Conservation (phyloP, 2,329 filamentous ascomycete genomes). For the Trichophyton mentagrophytes region DNA sequence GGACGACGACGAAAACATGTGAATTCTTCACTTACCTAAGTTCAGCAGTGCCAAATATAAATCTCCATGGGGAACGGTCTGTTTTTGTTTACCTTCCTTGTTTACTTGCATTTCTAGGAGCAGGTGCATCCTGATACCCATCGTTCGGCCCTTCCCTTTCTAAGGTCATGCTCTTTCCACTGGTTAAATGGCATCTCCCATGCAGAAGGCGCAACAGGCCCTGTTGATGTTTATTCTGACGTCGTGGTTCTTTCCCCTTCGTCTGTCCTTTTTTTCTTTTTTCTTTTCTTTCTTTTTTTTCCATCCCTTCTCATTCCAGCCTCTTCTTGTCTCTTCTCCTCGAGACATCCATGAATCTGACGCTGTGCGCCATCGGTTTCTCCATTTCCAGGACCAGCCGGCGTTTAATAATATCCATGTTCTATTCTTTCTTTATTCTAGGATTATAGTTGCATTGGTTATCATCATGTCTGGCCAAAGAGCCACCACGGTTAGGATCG, state of each 20-base stretch:
- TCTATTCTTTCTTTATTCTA: background rate
- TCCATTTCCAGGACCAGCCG: background rate
- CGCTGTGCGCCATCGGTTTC: background rate
- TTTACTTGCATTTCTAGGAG: background rate
- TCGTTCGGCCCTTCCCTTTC: background rate
- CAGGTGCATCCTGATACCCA: background rate
- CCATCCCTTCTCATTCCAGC: background rate
- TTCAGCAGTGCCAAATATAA: background rate
- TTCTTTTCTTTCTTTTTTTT: background rate
- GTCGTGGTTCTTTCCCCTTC: background rate
- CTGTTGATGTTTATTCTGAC: background rate
- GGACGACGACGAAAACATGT: slow-evolving; percentile 31
- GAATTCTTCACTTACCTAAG: background rate
- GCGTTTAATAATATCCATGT: background rate
- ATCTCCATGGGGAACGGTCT: background rate
- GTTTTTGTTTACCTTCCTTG: background rate
- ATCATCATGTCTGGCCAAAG: background rate
- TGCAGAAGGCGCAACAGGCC: background rate
- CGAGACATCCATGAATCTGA: background rate
- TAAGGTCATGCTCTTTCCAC: background rate
- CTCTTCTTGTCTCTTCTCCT: background rate
- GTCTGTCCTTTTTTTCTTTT: background rate
- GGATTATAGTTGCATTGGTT: background rate
- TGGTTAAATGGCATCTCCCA: background rate
- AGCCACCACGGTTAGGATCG: background rate